Percentiles rank a stretch among this genome's conserved stretches.
These are phyloP conservation scores for Fraxinus sp. DNA, from an alignment of 305 asterid species.

Conservation along the genomic window DNA sequence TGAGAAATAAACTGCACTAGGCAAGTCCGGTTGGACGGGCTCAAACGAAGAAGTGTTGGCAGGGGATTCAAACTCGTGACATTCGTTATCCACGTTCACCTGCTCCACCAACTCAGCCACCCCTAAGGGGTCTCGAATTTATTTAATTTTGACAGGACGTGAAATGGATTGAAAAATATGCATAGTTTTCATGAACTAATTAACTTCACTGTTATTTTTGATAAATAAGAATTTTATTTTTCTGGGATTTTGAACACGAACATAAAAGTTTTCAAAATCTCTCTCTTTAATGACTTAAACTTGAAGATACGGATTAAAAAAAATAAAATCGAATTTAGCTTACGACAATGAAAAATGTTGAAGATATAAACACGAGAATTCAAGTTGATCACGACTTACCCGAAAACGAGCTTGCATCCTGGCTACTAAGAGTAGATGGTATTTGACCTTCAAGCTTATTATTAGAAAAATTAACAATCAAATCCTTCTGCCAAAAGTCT, in stretches of 20 bases:
- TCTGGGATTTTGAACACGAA: background rate
- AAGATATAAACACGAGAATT: background rate
- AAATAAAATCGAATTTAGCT: background rate
- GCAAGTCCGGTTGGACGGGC: too few species aligned
- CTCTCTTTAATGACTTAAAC: background rate
- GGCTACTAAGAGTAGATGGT: constrained; percentile 39
- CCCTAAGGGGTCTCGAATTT: too few species aligned
- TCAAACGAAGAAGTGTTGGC: too few species aligned
- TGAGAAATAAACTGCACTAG: too few species aligned
- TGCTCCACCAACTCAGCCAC: too few species aligned
- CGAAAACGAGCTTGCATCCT: constrained; percentile 40
- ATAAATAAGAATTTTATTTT: background rate
- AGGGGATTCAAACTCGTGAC: too few species aligned
- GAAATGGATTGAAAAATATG: background rate
- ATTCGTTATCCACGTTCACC: too few species aligned
- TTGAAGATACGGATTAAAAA: background rate
- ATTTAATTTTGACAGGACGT: background rate
- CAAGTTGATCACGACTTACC: constrained; percentile 36
- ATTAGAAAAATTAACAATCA: constrained; percentile 43
- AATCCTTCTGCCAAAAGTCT: constrained; percentile 48
- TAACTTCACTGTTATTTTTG: background rate
- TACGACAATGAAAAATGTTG: background rate
- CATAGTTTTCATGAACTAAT: background rate
- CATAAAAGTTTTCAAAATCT: background rate
- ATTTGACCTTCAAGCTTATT: constrained; percentile 59